Base-by-base conservation (phyloP, 2,329 filamentous ascomycete species). In the Botryosphaeria dothidea region DNA sequence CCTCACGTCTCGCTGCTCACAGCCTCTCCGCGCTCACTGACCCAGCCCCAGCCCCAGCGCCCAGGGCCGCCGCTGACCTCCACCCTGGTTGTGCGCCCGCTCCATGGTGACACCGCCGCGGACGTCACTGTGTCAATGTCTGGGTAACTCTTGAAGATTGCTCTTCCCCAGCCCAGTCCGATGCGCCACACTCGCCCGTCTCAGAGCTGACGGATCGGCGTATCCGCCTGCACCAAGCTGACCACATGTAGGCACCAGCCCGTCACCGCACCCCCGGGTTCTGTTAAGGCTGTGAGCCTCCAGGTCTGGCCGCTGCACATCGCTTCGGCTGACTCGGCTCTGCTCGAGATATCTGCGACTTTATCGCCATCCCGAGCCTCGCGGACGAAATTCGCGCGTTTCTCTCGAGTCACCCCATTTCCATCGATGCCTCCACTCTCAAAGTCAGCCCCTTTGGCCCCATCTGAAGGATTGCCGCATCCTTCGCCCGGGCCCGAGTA, bases 261-360 rank as follows among this genome's bases (percentile, higher is more conserved):
- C 38, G 19, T 41, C 52, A 15, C 52, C 52, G 52, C 52, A 3
- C 19, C 52, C 19, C 52, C 52, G 52, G 52, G 41, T 23, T 56
- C 51, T 23, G 41, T 60, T 60, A 60, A 60, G 56, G 56, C 41
- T 48, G 41, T 60, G 56, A 60, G 56, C 56, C 41, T 60, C 56
- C 56, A 60, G 7, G 46, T 31, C 38, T 46, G 25, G 25, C 38
- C 41, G n/a, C 15, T 34, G 36, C 54, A 3, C 29, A 45, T 43
- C 36, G 27, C 17, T 45, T 34, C 31, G 43, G 56, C 56, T 15
- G 25, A 34, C 19, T 46, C 56, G 52, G 52, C 11, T 7, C 23
- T 9, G n/a, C n/a, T 41, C 13, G 38, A 46, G 11, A 21, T 17
- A 46, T 34, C 56, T 46, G 56, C 56, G 27, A 21, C 25, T 46